Conservation (phyloP, 306 rosid genomes). For the Echinosophora koreensis region DNA sequence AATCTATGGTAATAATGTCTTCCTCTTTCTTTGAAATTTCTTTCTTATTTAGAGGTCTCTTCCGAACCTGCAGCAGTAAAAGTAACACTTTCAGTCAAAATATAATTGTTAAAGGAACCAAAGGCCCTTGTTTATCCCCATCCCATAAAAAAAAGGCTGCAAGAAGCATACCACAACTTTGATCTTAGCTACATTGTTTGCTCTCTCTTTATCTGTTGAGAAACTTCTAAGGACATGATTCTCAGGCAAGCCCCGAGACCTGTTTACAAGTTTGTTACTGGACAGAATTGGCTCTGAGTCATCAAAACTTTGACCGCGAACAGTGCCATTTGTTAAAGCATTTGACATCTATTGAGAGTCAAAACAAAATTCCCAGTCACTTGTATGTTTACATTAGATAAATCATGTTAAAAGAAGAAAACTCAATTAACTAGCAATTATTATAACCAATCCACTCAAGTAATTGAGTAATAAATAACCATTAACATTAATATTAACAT, state of each 20-base stretch:
- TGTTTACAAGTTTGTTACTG: conserved; percentile 52
- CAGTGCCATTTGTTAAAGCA: conserved; percentile 39
- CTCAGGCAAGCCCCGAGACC: conserved; percentile 64
- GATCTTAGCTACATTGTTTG: conserved; percentile 81
- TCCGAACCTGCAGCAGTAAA: conserved; percentile 70
- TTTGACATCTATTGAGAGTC: conserved; percentile 51
- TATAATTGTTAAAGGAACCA: conserved; percentile 33
- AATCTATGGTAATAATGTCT: conserved; percentile 72
- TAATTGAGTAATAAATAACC: conserved; percentile 16
- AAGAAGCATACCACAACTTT: conserved; percentile 80
- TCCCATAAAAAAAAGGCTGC: too few relatives aligned
- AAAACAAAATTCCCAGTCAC: conserved; percentile 36
- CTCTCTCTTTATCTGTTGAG: conserved; percentile 75
- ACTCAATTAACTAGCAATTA: background rate
- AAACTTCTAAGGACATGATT: conserved; percentile 64
- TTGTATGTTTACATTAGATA: conserved; percentile 4
- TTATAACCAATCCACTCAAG: conserved; percentile 6
- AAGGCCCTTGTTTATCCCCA: conserved; percentile 15
- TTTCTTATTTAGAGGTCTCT: conserved; percentile 83
- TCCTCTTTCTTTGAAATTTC: conserved; percentile 83
- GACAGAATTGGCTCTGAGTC: conserved; percentile 58
- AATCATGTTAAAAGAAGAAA: conserved; percentile 1
- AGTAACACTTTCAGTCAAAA: conserved; percentile 15
- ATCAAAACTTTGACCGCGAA: conserved; percentile 59
- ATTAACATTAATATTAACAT: background rate